Percentiles rank a stretch among this genome's conserved stretches.
Evolutionary conservation across 495 filamentous ascomycete genomes (phyloP).

Genomic region (Aspergillus funiculosus): DNA sequence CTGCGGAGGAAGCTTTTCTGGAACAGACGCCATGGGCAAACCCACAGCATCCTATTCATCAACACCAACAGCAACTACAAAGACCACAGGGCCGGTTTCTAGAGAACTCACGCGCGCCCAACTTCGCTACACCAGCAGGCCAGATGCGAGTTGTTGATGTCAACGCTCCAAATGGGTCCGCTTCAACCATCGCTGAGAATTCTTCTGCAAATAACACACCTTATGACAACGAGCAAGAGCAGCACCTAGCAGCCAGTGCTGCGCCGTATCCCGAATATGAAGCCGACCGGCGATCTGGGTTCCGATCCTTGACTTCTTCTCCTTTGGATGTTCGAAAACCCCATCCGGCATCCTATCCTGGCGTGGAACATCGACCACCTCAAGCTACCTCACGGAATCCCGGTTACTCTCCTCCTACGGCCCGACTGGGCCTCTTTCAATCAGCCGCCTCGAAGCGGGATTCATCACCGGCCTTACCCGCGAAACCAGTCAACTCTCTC

Average conservation of each 20-base stretch:
- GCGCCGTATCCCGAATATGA: constrained; percentile 37
- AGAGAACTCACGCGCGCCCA: constrained; percentile 29
- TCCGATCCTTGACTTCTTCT: constrained; percentile 41
- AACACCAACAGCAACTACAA: constrained; percentile 37
- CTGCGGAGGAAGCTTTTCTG: constrained; percentile 76
- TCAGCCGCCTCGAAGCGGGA: constrained; percentile 28
- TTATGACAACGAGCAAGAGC: constrained; percentile 40
- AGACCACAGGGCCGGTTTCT: constrained; percentile 30
- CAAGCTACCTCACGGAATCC: constrained; percentile 25
- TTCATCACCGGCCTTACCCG: constrained; percentile 29
- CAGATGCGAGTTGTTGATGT: constrained; percentile 50
- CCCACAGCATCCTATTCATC: constrained; percentile 73
- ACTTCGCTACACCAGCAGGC: constrained; percentile 47
- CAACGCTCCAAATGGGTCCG: constrained; percentile 50
- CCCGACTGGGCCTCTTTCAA: constrained; percentile 35
- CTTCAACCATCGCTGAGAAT: constrained; percentile 52
- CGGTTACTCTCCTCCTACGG: constrained; percentile 36
- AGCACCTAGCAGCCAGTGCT: constrained; percentile 20
- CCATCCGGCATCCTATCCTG: constrained; percentile 26
- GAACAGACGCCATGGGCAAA: constrained; percentile 85
- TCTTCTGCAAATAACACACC: constrained; percentile 45
- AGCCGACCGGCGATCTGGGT: constrained; percentile 33
- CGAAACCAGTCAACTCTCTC: constrained; percentile 32
- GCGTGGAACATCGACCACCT: constrained; percentile 28
- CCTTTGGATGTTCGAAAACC: constrained; percentile 43